Conservation (phyloP, 176 grass and related monocot genomes). For the Triticum monococcum region DNA sequence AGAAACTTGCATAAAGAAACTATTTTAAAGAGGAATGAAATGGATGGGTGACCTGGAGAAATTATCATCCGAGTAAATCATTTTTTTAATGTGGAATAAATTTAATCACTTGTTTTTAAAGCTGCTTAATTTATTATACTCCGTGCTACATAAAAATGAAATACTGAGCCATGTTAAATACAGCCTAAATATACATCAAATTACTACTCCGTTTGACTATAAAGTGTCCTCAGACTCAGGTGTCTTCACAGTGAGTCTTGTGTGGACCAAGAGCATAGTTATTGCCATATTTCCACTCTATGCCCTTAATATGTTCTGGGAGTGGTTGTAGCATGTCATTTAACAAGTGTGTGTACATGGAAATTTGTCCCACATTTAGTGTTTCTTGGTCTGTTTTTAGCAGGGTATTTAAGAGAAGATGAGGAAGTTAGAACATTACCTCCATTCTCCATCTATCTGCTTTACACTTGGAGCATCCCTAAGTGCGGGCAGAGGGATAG, state of each 20-base stretch:
- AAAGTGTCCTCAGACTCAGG: not conserved
- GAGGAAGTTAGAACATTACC: slow-evolving; percentile 45
- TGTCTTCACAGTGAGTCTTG: not conserved
- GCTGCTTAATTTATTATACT: not conserved
- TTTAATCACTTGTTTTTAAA: not conserved
- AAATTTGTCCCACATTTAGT: not conserved
- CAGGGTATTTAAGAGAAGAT: slow-evolving; percentile 31
- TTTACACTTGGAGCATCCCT: slow-evolving; percentile 68
- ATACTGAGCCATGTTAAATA: slow-evolving; percentile 5
- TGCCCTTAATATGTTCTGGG: not conserved
- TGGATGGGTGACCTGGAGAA: not conserved
- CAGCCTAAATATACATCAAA: not conserved
- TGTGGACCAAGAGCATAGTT: not conserved
- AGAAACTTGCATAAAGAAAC: not conserved
- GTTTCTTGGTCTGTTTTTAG: not conserved
- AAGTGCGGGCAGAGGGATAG: slow-evolving; percentile 75
- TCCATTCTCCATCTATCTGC: slow-evolving; percentile 93
- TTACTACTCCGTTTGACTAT: not conserved
- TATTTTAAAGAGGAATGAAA: slow-evolving; percentile 1
- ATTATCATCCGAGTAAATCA: not conserved
- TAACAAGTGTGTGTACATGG: not conserved
- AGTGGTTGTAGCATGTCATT: not conserved
- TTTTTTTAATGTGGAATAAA: slow-evolving; percentile 3
- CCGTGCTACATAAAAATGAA: not conserved
- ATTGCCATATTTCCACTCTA: not conserved